Conservation (phyloP, 1,139 yeast species). For the Suzukiozyma palmioleophila region DNA sequence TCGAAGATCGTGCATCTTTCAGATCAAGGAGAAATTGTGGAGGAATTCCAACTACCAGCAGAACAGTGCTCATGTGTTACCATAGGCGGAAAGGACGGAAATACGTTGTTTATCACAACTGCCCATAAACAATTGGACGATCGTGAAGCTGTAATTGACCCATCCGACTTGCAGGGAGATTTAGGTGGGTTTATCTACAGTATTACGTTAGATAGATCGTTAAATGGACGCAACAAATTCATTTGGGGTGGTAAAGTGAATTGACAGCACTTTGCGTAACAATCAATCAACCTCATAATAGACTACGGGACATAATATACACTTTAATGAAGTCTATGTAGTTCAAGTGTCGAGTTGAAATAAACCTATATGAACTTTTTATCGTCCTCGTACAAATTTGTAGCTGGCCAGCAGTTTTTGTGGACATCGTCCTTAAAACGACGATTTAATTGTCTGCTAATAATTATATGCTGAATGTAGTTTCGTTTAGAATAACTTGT, state of each 20-base stretch:
- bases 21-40: constrained; percentile 46
- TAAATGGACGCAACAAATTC: not conserved
- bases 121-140: constrained; percentile 50
- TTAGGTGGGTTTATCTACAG: constrained; percentile 47
- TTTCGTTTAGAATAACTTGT: no score
- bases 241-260: constrained; percentile 16
- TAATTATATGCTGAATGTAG: no score
- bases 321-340: no score
- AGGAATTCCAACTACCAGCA: constrained; percentile 57
- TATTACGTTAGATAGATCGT: constrained; percentile 10
- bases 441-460: no score
- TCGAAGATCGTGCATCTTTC: constrained; percentile 51
- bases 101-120: constrained; percentile 64
- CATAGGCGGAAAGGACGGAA: constrained; percentile 58
- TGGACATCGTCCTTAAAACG: no score
- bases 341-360: no score
- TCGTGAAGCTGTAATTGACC: constrained; percentile 25
- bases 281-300: no score
- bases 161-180: constrained; percentile 39
- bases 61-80: constrained; percentile 63
- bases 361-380: no score
- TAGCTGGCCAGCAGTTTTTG: no score
- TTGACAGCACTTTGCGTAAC: not conserved
- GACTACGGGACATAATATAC: no score
- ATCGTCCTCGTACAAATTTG: no score